A percentile compares a stretch with the other conserved stretches of the same genome.
These are phyloP conservation scores for Paraphoma chrysanthemicola DNA, from an alignment of 2,329 filamentous ascomycete genomes.

Conservation along the genomic window DNA sequence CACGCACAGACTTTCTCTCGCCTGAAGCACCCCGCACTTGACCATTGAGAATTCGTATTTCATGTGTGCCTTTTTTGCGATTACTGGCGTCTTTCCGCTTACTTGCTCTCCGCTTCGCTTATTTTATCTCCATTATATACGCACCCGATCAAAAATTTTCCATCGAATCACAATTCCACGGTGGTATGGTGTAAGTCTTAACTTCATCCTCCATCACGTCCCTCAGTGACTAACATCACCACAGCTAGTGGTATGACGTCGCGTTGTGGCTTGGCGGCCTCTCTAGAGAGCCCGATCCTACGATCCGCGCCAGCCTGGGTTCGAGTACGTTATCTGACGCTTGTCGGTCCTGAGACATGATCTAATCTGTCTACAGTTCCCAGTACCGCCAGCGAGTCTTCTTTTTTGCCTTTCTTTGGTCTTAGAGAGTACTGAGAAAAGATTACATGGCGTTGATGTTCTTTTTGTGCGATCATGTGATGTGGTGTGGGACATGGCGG, in stretches of 20 bases:
- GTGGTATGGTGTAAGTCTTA: conserved; percentile 35
- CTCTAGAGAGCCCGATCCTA: conserved; percentile 28
- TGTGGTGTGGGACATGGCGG: too few species aligned
- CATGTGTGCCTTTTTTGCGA: not conserved
- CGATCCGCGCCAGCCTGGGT: conserved; percentile 48
- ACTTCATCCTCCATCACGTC: not conserved
- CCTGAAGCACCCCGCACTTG: conserved; percentile 9
- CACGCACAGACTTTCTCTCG: conserved; percentile 21
- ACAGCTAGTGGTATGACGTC: conserved; percentile 49
- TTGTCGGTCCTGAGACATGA: conserved; percentile 22
- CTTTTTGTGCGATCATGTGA: too few species aligned
- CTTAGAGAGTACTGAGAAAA: too few species aligned
- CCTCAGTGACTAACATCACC: not conserved
- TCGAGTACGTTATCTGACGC: conserved; percentile 35
- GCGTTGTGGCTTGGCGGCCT: conserved; percentile 45
- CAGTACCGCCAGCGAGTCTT: conserved; percentile 39
- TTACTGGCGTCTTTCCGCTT: not conserved
- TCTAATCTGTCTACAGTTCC: conserved; percentile 38
- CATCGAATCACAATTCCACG: conserved; percentile 28
- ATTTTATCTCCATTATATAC: conserved; percentile 1
- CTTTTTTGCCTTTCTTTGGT: conserved; percentile 18
- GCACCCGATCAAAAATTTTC: not conserved
- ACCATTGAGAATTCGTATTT: too few species aligned
- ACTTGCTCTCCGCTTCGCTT: not conserved
- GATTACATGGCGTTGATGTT: too few species aligned